phyloP scores from a whole-genome alignment of 2,329 filamentous ascomycete species.

The Alternaria tenuissima region DNA sequence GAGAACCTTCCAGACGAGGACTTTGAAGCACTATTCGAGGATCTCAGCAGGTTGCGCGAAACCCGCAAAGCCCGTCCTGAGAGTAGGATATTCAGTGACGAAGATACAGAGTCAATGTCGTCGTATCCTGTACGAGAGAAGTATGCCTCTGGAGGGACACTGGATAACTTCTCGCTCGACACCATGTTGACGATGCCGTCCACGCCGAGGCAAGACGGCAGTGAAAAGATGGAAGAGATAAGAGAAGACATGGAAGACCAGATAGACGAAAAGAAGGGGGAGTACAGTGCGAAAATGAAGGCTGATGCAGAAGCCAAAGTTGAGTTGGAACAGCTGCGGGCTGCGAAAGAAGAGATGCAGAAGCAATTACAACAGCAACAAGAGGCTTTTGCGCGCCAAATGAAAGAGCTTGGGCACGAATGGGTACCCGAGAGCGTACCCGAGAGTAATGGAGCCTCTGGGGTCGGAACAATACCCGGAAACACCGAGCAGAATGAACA shows the following conservation, averaged over 20 bases:
- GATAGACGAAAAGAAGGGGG: constrained; percentile 83
- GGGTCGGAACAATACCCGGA: constrained; percentile 14
- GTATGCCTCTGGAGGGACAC: constrained; percentile 91
- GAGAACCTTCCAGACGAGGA: constrained; percentile 91
- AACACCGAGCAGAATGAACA: constrained; percentile 63
- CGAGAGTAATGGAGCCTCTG: constrained; percentile 50
- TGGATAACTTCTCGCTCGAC: constrained; percentile 96
- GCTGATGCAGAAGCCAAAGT: constrained; percentile 76
- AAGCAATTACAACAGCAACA: constrained; percentile 84
- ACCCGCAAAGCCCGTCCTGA: constrained; percentile 75
- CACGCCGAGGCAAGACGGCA: constrained; percentile 83
- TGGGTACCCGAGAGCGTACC: constrained; percentile 63
- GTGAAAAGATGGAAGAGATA: constrained; percentile 76
- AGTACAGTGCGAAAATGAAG: constrained; percentile 80
- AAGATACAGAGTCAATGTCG: constrained; percentile 83
- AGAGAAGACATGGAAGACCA: constrained; percentile 85
- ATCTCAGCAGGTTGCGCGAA: constrained; percentile 87
- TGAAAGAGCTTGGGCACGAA: constrained; percentile 69
- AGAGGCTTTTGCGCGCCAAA: constrained; percentile 82
- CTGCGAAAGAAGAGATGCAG: constrained; percentile 88
- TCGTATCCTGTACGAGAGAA: constrained; percentile 92
- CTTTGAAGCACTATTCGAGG: constrained; percentile 90
- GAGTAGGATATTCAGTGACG: constrained; percentile 67
- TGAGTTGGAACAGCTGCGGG: constrained; percentile 80
- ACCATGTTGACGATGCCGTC: constrained; percentile 94